A percentile compares a stretch with the other conserved stretches of the same genome.
phyloP scores from a whole-genome alignment of 2,329 filamentous ascomycete species.

The Trichoderma asperellum region DNA sequence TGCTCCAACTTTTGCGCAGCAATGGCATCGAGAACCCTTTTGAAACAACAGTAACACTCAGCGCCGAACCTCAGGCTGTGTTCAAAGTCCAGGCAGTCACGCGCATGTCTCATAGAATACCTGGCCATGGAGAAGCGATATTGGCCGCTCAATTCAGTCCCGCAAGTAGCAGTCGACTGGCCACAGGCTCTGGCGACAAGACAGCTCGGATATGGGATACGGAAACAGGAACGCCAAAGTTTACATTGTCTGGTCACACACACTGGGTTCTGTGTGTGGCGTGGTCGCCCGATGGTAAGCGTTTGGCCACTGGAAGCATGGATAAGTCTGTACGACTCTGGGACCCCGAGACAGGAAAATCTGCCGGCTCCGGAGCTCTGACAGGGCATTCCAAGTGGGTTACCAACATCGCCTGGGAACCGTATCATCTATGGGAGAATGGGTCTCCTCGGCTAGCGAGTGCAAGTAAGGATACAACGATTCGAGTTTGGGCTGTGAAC shows the following conservation, averaged over 20 bases:
- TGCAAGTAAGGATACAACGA: slow-evolving; percentile 85
- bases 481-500: slow-evolving; percentile 84
- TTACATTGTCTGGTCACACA: slow-evolving; percentile 84
- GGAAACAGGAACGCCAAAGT: slow-evolving; percentile 85
- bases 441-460: slow-evolving; percentile 82
- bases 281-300: slow-evolving; percentile 81
- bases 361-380: slow-evolving; percentile 64
- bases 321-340: slow-evolving; percentile 90
- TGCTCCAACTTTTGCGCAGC: slow-evolving; percentile 57
- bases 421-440: slow-evolving; percentile 78
- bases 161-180: slow-evolving; percentile 72
- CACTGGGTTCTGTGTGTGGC: slow-evolving; percentile 88
- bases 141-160: slow-evolving; percentile 86
- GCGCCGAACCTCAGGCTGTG: slow-evolving; percentile 80
- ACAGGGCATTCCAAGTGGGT: slow-evolving; percentile 91
- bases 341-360: slow-evolving; percentile 80
- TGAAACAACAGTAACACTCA: slow-evolving; percentile 59
- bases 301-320: slow-evolving; percentile 88
- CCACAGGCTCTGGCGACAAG: slow-evolving; percentile 87
- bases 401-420: slow-evolving; percentile 87
- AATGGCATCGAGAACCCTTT: slow-evolving; percentile 63
- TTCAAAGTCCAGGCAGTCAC: slow-evolving; percentile 93
- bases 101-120: slow-evolving; percentile 83
- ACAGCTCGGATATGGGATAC: slow-evolving; percentile 95
- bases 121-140: slow-evolving; percentile 90